These are phyloP conservation scores for Cladorrhinum samala DNA, from an alignment of 495 filamentous ascomycete species.

Conservation along the genomic window DNA sequence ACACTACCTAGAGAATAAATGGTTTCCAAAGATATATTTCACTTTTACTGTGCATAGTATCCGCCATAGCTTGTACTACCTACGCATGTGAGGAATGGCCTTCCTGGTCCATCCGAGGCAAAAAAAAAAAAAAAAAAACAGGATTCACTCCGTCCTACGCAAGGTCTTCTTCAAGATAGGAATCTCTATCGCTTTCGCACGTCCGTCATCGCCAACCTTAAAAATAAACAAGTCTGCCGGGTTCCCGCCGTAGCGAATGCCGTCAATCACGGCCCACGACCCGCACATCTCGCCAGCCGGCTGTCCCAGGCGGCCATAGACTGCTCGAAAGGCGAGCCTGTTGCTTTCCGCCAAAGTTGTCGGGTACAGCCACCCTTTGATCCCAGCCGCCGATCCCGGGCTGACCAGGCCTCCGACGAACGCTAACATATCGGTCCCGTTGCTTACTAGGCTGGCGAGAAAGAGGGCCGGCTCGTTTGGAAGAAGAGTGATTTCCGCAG, in stretches of 20 bases:
- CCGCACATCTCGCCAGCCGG: slow-evolving; percentile 1
- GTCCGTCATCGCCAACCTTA: slow-evolving; percentile 6
- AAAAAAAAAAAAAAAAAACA: too few species aligned
- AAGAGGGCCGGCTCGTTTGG: background rate
- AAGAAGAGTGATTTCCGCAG: background rate
- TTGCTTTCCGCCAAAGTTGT: slow-evolving; percentile 1
- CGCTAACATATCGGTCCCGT: background rate
- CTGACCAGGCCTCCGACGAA: background rate
- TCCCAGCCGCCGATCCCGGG: background rate
- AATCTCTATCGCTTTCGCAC: slow-evolving; percentile 10
- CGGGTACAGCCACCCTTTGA: slow-evolving; percentile 14
- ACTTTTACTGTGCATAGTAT: too few species aligned
- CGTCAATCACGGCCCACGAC: slow-evolving; percentile 8
- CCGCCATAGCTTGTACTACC: too few species aligned
- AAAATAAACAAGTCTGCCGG: slow-evolving; percentile 14
- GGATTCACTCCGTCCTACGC: too few species aligned
- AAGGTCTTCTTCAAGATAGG: slow-evolving; percentile 7
- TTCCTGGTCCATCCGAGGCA: too few species aligned
- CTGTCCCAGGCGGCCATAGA: background rate
- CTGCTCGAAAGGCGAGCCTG: slow-evolving; percentile 7
- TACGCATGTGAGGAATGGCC: too few species aligned
- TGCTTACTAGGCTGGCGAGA: background rate
- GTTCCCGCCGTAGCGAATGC: slow-evolving; percentile 2
- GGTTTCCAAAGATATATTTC: too few species aligned
- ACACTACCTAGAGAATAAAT: too few species aligned